phyloP scores from a whole-genome alignment of 2,329 filamentous ascomycete genomes.

The Nannizziopsis barbatae region DNA sequence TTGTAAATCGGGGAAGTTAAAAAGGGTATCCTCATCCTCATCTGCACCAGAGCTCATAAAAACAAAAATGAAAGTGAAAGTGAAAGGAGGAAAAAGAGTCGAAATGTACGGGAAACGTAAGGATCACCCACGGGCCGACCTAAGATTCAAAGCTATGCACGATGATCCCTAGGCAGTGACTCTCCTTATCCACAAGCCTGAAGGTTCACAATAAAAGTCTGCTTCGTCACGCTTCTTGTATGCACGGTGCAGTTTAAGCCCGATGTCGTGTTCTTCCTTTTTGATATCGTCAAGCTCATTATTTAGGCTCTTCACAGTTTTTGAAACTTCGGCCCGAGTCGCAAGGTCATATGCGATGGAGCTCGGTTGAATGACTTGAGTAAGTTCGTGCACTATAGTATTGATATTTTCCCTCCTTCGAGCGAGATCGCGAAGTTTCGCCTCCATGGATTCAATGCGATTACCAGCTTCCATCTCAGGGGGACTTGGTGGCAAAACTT shows the following conservation, averaged over 20 bases:
- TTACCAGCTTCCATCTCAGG: conserved; percentile 51
- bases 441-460: conserved; percentile 56
- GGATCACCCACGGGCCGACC: background rate
- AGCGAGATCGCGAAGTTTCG: conserved; percentile 52
- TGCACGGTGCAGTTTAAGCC: conserved; percentile 60
- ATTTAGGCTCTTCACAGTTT: conserved; percentile 55
- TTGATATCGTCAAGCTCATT: conserved; percentile 60
- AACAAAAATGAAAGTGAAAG: background rate
- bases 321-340: conserved; percentile 44
- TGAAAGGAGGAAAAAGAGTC: conserved; percentile 4
- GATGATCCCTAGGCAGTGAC: conserved; percentile 49
- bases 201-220: conserved; percentile 37
- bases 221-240: conserved; percentile 64
- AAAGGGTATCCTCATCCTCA: background rate
- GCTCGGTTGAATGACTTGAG: conserved; percentile 60
- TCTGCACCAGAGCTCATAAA: background rate
- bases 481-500: conserved; percentile 52
- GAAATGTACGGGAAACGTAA: background rate
- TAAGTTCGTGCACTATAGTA: conserved; percentile 64
- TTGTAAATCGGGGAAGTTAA: background rate
- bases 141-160: background rate
- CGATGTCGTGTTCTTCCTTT: conserved; percentile 67
- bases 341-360: conserved; percentile 57
- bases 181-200: conserved; percentile 64
- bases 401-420: conserved; percentile 61